Evolutionary conservation across 495 filamentous ascomycete genomes (phyloP).

Genomic region (Hyaloscypha hepaticicola): DNA sequence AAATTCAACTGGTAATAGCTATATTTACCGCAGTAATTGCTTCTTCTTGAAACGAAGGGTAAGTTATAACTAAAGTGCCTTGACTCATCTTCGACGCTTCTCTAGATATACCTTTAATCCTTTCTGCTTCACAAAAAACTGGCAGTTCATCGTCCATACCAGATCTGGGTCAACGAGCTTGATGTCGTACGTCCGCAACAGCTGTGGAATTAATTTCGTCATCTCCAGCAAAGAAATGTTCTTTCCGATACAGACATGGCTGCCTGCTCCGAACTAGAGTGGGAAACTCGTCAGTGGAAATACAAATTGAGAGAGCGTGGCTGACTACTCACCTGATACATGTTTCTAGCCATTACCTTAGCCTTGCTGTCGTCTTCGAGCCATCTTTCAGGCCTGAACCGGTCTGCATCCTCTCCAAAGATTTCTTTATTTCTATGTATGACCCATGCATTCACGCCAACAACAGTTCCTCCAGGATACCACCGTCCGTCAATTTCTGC

Average conservation of each 20-base stretch:
- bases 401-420: neutral
- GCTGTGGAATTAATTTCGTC: constrained; percentile 52
- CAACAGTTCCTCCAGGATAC: neutral
- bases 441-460: neutral
- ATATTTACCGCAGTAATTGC: no score
- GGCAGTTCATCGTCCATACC: constrained; percentile 47
- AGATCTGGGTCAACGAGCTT: constrained; percentile 45
- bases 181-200: constrained; percentile 51
- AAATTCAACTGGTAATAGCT: no score
- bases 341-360: constrained; percentile 49
- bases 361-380: constrained; percentile 39
- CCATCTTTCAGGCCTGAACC: no score
- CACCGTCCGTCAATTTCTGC: neutral
- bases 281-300: neutral
- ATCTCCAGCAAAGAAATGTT: constrained; percentile 57
- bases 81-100: neutral
- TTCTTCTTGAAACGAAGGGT: no score
- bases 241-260: constrained; percentile 54
- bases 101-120: constrained; percentile 29
- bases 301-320: neutral
- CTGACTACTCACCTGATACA: constrained; percentile 44
- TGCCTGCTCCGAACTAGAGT: constrained; percentile 50
- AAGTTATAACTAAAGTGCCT: no score
- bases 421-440: neutral
- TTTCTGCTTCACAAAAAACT: constrained; percentile 55